phyloP scores from a whole-genome alignment of 495 filamentous ascomycete species.

The Penicillium subrubescens region DNA sequence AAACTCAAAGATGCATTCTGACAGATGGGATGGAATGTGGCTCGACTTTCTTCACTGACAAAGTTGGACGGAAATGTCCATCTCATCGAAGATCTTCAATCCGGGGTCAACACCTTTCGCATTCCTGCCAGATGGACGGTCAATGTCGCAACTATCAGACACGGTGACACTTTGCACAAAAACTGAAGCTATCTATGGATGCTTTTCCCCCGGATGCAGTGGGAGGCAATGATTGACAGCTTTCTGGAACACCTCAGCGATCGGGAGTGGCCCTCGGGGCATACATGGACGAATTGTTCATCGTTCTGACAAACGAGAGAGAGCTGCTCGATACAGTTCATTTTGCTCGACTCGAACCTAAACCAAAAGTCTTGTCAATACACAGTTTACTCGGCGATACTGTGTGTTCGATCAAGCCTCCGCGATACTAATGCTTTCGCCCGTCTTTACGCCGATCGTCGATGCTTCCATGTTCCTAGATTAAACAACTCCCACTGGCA shows the following conservation, averaged over 20 bases:
- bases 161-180: neutral
- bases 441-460: neutral
- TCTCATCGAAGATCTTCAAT: neutral
- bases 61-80: constrained; percentile 1
- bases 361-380: neutral
- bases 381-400: neutral
- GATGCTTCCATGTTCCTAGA: neutral
- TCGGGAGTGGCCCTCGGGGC: neutral
- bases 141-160: neutral
- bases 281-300: neutral
- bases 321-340: neutral
- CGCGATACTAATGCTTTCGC: neutral
- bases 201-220: constrained; percentile 11
- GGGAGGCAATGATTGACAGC: neutral
- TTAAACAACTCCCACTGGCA: neutral
- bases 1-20: neutral
- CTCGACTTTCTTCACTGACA: neutral
- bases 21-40: neutral
- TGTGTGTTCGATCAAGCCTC: neutral
- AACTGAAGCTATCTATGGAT: neutral
- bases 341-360: neutral
- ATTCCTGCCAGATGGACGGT: constrained; percentile 6
- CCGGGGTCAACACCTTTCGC: constrained; percentile 5
- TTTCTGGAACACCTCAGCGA: neutral
- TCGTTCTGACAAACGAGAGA: neutral